A percentile compares a stretch with the other conserved stretches of the same genome.
Conservation (phyloP, 164 flowering plant genomes). For the Taxillus chinensis region DNA sequence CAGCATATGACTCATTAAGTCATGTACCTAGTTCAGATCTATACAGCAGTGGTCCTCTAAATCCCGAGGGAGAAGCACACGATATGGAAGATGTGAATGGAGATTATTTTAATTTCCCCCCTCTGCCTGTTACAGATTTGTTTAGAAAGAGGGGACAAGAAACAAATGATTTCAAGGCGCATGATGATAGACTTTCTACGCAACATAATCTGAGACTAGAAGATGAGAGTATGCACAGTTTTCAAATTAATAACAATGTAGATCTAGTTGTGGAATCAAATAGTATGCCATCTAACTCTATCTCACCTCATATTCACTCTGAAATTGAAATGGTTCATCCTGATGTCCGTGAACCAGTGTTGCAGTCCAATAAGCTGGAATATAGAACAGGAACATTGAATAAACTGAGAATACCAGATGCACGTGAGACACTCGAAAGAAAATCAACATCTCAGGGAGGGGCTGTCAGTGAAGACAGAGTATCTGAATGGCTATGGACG, state of each 20-base stretch:
- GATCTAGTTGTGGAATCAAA: constrained; percentile 58
- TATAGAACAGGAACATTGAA: constrained; percentile 25
- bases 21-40: constrained; percentile 27
- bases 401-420: constrained; percentile 47
- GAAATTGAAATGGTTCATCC: constrained; percentile 31
- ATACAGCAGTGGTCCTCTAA: constrained; percentile 20
- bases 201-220: constrained; percentile 23
- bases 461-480: constrained; percentile 43
- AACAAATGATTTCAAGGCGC: constrained; percentile 13
- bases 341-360: constrained; percentile 16
- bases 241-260: constrained; percentile 58
- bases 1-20: constrained; percentile 36
- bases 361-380: constrained; percentile 17
- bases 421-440: constrained; percentile 22
- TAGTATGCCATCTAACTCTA: constrained; percentile 20
- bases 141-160: constrained; percentile 35
- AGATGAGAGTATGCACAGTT: constrained; percentile 58
- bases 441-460: constrained; percentile 27
- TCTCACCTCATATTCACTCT: constrained; percentile 17
- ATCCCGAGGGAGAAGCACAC: constrained; percentile 20
- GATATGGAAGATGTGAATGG: constrained; percentile 24
- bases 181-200: constrained; percentile 22
- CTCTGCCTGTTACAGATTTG: constrained; percentile 65
- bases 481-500: constrained; percentile 95
- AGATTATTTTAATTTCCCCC: constrained; percentile 52